Evolutionary conservation across 1,284 basidiomycete species (phyloP), one percentile per base, ranked within the genome.

Genomic region (Sparassis latifolia): DNA sequence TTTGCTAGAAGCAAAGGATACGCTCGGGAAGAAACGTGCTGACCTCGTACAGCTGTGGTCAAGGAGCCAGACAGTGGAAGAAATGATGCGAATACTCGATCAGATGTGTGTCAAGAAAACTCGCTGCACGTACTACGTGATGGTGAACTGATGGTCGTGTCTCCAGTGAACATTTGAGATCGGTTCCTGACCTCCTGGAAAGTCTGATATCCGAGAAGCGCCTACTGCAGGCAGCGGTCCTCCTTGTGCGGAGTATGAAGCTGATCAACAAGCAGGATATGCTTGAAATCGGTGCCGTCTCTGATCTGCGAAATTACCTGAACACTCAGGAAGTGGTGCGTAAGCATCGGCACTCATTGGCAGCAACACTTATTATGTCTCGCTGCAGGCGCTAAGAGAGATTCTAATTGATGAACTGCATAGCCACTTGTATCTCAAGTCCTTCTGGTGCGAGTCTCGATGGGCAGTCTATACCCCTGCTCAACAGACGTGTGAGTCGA

Each of bases 391-490:
- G 7, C 70, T 97, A 43, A 79, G 89, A 47, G 95, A 99, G 56
- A 97, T 99, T 51, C 71, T 99, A 48, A 77, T 97, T 12, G 97
- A 99, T 58, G 97, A 99, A 65, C 76, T 99, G 29, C 95, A 99
- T 66, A 94, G 86, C 61, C 97, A 99, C 67, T 71, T 99, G n/a
- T 99, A 98, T 68, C 80, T 99, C 52, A 98, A 97, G 65, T 92
- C 89, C 5, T 95, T 93, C 67, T 97, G 94, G 83, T 96, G 90
- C 65, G 96, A 99, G 58, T 80, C 83, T 6, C 81, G 96, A 43
- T 99, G 97, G 97, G 76, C 81, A 30, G 70, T 87, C 0, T 98
- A 97, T 67, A 71, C 76, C 6, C 84, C 87, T 0, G 89, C 89
- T 45, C 95, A 97, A 66, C 78, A 82, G 49, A 67, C 70, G 6